Percentiles rank a stretch among this genome's conserved stretches.
Evolutionary conservation across 1,284 basidiomycete genomes (phyloP).

Genomic region (Mycena citricolor): DNA sequence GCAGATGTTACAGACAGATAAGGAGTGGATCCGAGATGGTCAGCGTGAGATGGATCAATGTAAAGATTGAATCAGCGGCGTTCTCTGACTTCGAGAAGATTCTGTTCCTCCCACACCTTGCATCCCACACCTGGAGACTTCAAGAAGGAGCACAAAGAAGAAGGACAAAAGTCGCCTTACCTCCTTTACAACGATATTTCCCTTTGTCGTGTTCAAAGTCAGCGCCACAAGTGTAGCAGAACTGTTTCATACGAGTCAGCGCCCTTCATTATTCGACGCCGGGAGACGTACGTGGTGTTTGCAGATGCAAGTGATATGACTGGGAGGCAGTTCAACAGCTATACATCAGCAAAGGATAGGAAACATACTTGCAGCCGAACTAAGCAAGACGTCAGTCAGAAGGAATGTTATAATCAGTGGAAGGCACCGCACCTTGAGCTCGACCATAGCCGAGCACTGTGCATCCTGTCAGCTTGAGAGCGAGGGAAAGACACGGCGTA

Average conservation of each 20-base stretch:
- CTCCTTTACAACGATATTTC: slow-evolving; percentile 22
- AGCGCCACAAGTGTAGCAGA: slow-evolving; percentile 24
- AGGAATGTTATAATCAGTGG: too few relatives aligned
- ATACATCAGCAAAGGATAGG: not conserved
- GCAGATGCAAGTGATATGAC: slow-evolving; percentile 25
- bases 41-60: too few relatives aligned
- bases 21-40: too few relatives aligned
- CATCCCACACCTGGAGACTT: slow-evolving; percentile 21
- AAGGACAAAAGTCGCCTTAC: too few relatives aligned
- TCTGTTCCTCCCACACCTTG: slow-evolving; percentile 25
- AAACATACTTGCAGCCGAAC: slow-evolving; percentile 25
- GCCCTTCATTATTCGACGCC: not conserved
- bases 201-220: slow-evolving; percentile 23
- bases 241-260: slow-evolving; percentile 7
- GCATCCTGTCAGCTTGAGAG: not conserved
- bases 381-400: slow-evolving; percentile 2
- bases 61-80: too few relatives aligned
- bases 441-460: slow-evolving; percentile 24
- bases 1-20: too few relatives aligned
- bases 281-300: slow-evolving; percentile 23
- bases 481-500: not conserved
- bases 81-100: slow-evolving; percentile 17
- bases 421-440: slow-evolving; percentile 19
- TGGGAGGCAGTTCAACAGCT: too few relatives aligned
- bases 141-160: too few relatives aligned